A percentile compares a stretch with the other conserved stretches of the same genome.
Evolutionary conservation across 768 basidiomycete species (phyloP).

Genomic region (Amanita pseudoporphyria): DNA sequence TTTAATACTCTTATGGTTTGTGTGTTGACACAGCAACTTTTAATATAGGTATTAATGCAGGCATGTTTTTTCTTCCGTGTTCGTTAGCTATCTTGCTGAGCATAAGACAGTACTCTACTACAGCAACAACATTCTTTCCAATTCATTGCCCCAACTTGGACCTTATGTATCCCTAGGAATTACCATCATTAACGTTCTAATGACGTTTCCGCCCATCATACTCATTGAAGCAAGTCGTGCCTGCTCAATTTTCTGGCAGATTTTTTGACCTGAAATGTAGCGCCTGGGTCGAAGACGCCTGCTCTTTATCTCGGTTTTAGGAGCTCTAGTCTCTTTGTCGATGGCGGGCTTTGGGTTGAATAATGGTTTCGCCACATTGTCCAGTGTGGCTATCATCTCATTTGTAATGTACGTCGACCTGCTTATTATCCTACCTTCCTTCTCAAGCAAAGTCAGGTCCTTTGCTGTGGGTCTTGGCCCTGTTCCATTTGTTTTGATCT

Average conservation of each 20-base stretch:
- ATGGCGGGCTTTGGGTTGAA: slow-evolving; percentile 67
- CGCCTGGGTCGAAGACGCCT: slow-evolving; percentile 65
- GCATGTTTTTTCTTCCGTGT: slow-evolving; percentile 19
- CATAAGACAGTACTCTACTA: slow-evolving; percentile 68
- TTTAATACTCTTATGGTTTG: not conserved
- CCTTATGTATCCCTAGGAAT: slow-evolving; percentile 80
- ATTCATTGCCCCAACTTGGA: slow-evolving; percentile 68
- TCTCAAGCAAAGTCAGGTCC: slow-evolving; percentile 37
- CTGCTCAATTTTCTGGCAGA: not conserved
- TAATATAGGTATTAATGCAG: slow-evolving; percentile 62
- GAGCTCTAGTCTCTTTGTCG: slow-evolving; percentile 57
- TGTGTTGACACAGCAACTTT: slow-evolving; percentile 7
- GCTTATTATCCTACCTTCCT: not conserved
- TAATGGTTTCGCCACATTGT: slow-evolving; percentile 43
- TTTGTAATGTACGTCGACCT: slow-evolving; percentile 63
- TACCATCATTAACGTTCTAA: slow-evolving; percentile 72
- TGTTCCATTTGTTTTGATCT: slow-evolving; percentile 85
- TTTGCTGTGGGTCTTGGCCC: slow-evolving; percentile 90
- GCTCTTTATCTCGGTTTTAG: slow-evolving; percentile 54
- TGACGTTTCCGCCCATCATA: slow-evolving; percentile 81
- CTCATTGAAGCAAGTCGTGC: slow-evolving; percentile 61
- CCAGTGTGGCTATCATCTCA: slow-evolving; percentile 64
- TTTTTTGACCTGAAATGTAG: slow-evolving; percentile 24
- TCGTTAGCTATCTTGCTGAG: slow-evolving; percentile 3
- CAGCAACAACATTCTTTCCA: slow-evolving; percentile 79